Conservation (phyloP, 257 asterid species). For the Henckelia pumila region DNA sequence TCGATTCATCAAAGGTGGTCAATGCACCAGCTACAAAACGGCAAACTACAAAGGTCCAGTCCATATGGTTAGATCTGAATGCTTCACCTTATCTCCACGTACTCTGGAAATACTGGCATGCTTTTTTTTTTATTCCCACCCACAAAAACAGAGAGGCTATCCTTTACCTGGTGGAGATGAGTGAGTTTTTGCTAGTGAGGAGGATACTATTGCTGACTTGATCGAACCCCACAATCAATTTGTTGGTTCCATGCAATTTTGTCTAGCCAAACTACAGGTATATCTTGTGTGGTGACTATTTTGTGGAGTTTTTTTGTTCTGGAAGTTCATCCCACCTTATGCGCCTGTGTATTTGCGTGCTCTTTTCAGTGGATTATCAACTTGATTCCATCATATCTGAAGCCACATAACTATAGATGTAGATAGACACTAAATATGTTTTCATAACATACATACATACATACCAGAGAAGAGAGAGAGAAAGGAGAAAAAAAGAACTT, state of each 20-base stretch:
- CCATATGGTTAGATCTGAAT: slow-evolving; percentile 27
- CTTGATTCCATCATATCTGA: background rate
- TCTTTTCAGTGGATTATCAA: background rate
- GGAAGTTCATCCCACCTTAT: slow-evolving; percentile 14
- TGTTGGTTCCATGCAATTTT: slow-evolving; percentile 81
- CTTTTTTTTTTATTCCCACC: slow-evolving; percentile 18
- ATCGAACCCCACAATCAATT: slow-evolving; percentile 78
- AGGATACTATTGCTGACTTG: slow-evolving; percentile 68
- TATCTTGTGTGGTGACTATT: slow-evolving; percentile 15
- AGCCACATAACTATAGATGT: background rate
- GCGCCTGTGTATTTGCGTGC: background rate
- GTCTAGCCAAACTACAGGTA: slow-evolving; percentile 89
- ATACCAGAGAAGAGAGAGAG: background rate
- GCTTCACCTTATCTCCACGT: slow-evolving; percentile 19
- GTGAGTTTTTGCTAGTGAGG: slow-evolving; percentile 60
- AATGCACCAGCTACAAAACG: slow-evolving; percentile 55
- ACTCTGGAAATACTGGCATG: slow-evolving; percentile 16
- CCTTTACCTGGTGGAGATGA: slow-evolving; percentile 49
- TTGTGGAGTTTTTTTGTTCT: slow-evolving; percentile 9
- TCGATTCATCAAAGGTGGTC: slow-evolving; percentile 42
- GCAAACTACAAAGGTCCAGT: slow-evolving; percentile 59
- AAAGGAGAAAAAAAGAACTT: no score
- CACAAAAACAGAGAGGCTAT: slow-evolving; percentile 49
- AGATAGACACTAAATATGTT: background rate
- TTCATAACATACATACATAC: background rate